Conservation (phyloP, 805 yeast genomes). For the Wickerhamiella sorbophila region DNA sequence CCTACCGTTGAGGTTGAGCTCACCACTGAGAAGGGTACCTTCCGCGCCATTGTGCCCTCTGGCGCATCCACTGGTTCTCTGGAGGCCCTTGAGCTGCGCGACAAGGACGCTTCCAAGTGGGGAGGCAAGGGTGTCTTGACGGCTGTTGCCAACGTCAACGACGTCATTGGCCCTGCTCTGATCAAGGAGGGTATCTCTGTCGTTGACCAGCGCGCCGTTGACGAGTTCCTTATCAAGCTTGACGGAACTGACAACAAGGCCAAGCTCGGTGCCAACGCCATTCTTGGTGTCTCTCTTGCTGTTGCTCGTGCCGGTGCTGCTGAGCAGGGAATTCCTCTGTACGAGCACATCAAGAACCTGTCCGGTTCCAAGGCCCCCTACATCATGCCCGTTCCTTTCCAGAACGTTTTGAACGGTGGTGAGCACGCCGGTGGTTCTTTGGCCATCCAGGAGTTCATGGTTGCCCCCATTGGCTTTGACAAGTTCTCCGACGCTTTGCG, state of each 20-base stretch:
- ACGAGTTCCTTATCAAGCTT: constrained; percentile 67
- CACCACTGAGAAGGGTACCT: constrained; percentile 80
- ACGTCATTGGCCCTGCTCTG: constrained; percentile 87
- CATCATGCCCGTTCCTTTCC: constrained; percentile 97
- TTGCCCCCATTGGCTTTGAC: constrained; percentile 86
- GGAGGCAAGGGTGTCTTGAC: constrained; percentile 95
- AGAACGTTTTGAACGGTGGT: constrained; percentile 98
- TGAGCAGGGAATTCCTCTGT: constrained; percentile 83
- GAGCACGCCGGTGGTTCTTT: constrained; percentile 99
- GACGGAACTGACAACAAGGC: constrained; percentile 97
- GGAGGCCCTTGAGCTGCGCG: constrained; percentile 98
- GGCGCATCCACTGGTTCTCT: constrained; percentile 99
- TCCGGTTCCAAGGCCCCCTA: constrained; percentile 66
- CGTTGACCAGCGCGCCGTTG: constrained; percentile 73
- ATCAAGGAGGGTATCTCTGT: constrained; percentile 69
- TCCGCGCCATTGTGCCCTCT: constrained; percentile 97
- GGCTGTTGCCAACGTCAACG: constrained; percentile 94
- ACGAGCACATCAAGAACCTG: constrained; percentile 76
- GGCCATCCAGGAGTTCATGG: constrained; percentile 99
- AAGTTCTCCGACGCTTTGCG: constrained; percentile 91
- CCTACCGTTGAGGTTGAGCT: constrained; percentile 99
- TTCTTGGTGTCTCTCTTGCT: constrained; percentile 95
- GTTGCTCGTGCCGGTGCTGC: constrained; percentile 98
- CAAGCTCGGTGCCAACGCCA: constrained; percentile 97
- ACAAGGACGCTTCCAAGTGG: constrained; percentile 95